Base-by-base conservation (phyloP, 768 basidiomycete genomes). In the Dentipellis fragilis region DNA sequence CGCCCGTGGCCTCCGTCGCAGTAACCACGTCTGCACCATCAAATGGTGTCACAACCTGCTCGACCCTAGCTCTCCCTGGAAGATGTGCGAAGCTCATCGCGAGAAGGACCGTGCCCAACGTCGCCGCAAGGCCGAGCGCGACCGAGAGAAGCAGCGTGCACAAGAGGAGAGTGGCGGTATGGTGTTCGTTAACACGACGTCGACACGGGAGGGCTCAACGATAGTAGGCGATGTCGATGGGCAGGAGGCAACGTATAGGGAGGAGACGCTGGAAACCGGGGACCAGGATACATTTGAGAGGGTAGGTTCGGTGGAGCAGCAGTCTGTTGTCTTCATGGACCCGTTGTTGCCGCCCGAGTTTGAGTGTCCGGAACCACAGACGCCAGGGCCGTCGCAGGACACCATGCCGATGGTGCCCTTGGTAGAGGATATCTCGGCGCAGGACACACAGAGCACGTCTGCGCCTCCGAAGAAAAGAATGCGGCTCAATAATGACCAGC, bases 71-170 rank as follows among this genome's bases (percentile, higher is more conserved):
- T 65, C 68, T 11, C 73, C 77, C 0, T 80, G 77, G 78, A 73
- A 75, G 58, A 74, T 70, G 60, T 80, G 79, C 58, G 76, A 78
- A 5, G 58, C 64, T 23, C 79, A 78, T 60, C 68, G 75, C n/a
- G 68, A 64, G 54, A 64, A 60, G 51, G 71, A 72, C 55, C 68
- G 71, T 19, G 55, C 61, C 49, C 63, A 65, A 21, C 68, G 64
- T 53, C 69, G 62, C 48, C 62, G 66, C 38, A 66, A 67, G 53
- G 62, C 64, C 12, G 60, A 67, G 21, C 66, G 68, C 21, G 68
- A 67, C 22, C 51, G 38, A 23, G 54, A 23, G 6, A 49, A 47
- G 12, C 6, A 52, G 16, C 23, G 17, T 14, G 61, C 57, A 11
- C 22, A 37, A 11, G 55, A 52, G 8, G 54, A 59, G 48, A 45